These are phyloP conservation scores for Salicornia ramosissima DNA, from an alignment of 148 eudicot genomes.

Conservation along the genomic window DNA sequence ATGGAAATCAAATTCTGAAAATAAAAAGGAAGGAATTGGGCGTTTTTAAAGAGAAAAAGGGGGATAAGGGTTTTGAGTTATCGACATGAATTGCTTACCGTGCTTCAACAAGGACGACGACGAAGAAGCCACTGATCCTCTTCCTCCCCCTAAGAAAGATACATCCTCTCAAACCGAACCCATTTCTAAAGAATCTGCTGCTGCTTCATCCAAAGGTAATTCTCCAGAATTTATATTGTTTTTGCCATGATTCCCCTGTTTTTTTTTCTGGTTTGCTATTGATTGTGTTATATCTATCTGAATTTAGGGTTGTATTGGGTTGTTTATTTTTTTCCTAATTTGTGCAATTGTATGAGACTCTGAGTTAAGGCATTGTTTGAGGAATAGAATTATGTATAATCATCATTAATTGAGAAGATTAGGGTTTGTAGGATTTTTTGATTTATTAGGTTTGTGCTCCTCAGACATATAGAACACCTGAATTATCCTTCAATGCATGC, in stretches of 20 bases:
- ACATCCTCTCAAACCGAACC: conserved; percentile 1
- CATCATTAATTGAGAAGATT: too few relatives aligned
- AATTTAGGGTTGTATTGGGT: not conserved
- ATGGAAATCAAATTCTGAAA: conserved; percentile 8
- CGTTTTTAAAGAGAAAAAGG: conserved; percentile 4
- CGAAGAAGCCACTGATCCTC: conserved; percentile 29
- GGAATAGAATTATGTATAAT: too few relatives aligned
- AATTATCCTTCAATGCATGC: not conserved
- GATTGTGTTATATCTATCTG: not conserved
- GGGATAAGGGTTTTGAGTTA: conserved; percentile 22
- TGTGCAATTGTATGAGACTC: too few relatives aligned
- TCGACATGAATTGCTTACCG: conserved; percentile 45
- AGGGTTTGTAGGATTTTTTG: not conserved
- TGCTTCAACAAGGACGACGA: conserved; percentile 37
- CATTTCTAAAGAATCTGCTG: conserved; percentile 7
- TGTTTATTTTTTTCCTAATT: too few relatives aligned
- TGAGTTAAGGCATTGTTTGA: too few relatives aligned
- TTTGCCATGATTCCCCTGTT: not conserved
- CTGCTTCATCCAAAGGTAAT: conserved; percentile 24
- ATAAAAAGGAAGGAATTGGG: conserved; percentile 6
- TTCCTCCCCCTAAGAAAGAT: conserved; percentile 13
- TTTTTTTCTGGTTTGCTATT: not conserved
- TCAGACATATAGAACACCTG: not conserved
- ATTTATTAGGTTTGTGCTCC: not conserved
- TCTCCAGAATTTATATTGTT: not conserved